Percentiles rank a stretch among this genome's conserved stretches.
Evolutionary conservation across 2,329 filamentous ascomycete species (phyloP).

Genomic region (Diplodia sapinea): DNA sequence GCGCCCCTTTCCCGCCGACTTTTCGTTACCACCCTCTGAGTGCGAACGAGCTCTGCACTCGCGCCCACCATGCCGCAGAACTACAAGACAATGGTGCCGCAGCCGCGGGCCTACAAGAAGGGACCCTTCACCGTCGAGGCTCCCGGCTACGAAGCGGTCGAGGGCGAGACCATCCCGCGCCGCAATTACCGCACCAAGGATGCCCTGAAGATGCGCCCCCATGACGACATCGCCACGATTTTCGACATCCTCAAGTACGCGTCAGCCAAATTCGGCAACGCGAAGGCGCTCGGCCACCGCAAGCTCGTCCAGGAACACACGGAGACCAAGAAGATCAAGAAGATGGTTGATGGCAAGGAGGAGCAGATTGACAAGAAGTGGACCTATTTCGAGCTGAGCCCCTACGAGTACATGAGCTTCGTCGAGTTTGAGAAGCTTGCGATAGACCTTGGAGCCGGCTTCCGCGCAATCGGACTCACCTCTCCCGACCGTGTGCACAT

Average conservation of each 20-base stretch:
- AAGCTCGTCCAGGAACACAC: constrained; percentile 77
- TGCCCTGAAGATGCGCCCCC: constrained; percentile 68
- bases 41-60: constrained; percentile 21
- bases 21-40: constrained; percentile 19
- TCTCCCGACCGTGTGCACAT: constrained; percentile 75
- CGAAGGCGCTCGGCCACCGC: constrained; percentile 66
- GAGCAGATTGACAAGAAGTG: constrained; percentile 86
- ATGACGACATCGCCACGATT: constrained; percentile 74
- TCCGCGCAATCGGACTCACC: constrained; percentile 75
- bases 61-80: constrained; percentile 45
- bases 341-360: constrained; percentile 81
- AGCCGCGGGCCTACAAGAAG: constrained; percentile 61
- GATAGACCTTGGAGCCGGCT: constrained; percentile 71
- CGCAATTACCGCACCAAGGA: constrained; percentile 75
- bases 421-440: constrained; percentile 76
- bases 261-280: constrained; percentile 62
- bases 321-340: constrained; percentile 89
- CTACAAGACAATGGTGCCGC: constrained; percentile 56
- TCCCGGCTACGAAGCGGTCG: constrained; percentile 68
- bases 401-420: constrained; percentile 78
- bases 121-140: constrained; percentile 78
- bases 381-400: constrained; percentile 84
- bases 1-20: background rate
- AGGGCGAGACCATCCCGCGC: constrained; percentile 84
- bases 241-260: constrained; percentile 78